Evolutionary conservation across 139 green algal species (phyloP).

Genomic region (Trebouxia sp.): DNA sequence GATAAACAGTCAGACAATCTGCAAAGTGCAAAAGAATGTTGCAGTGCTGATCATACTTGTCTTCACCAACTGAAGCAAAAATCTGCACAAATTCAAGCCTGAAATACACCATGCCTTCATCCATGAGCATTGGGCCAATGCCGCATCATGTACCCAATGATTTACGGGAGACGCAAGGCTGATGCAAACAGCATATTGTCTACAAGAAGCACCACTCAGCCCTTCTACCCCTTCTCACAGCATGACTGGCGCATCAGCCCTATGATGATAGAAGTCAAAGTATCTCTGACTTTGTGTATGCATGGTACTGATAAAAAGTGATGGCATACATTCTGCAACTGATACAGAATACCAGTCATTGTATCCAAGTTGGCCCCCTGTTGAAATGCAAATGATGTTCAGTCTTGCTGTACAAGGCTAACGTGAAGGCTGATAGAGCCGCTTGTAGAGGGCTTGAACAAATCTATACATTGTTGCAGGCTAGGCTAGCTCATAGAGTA

Average conservation of each 20-base stretch:
- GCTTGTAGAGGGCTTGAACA: not conserved
- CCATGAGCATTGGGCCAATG: conserved; percentile 15
- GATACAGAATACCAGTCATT: not conserved
- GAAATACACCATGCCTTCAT: conserved; percentile 15
- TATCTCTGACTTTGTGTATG: conserved; percentile 13
- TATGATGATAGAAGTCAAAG: conserved; percentile 11
- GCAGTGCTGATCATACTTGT: conserved; percentile 24
- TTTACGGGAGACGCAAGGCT: conserved; percentile 10
- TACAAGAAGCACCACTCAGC: conserved; percentile 4
- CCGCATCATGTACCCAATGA: conserved; percentile 12
- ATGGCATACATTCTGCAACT: conserved; percentile 20
- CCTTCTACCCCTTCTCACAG: conserved; percentile 25
- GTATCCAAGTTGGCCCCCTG: conserved; percentile 14
- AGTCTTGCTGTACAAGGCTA: conserved; percentile 19
- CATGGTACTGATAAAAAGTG: conserved; percentile 19
- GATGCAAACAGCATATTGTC: conserved; percentile 20
- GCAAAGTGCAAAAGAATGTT: conserved; percentile 18
- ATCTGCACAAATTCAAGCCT: conserved; percentile 20
- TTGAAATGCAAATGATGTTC: conserved; percentile 1
- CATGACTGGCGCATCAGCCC: not conserved
- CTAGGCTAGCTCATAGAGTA: not conserved
- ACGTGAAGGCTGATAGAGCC: not conserved
- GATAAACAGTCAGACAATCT: not conserved
- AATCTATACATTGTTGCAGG: not conserved
- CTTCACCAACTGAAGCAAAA: conserved; percentile 15